Percentiles rank a stretch among this genome's conserved stretches.
Conservation (phyloP, 1,284 basidiomycete species). For the Rhodotorula mucilaginosa region DNA sequence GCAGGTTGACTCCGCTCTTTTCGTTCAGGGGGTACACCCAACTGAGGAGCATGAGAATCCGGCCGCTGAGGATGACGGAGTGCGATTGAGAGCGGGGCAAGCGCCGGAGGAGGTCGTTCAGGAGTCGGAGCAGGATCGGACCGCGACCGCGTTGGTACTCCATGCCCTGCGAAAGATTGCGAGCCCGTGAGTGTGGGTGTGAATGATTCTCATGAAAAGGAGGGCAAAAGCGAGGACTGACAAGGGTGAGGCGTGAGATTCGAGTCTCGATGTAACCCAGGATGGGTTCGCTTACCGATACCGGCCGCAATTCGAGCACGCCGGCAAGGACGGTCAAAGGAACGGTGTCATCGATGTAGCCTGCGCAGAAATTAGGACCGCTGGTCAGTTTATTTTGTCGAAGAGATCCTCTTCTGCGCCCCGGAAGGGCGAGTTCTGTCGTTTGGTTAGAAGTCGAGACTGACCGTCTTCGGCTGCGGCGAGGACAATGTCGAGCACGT, state of each 20-base stretch:
- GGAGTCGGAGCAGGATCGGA: slow-evolving; percentile 72
- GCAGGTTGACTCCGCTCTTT: slow-evolving; percentile 81
- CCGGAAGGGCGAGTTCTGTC: too few species aligned
- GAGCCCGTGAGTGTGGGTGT: neutral
- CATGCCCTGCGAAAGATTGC: slow-evolving; percentile 57
- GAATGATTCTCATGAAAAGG: neutral
- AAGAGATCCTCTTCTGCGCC: slow-evolving; percentile 38
- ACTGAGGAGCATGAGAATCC: slow-evolving; percentile 80
- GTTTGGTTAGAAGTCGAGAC: slow-evolving; percentile 43
- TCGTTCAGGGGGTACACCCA: slow-evolving; percentile 82
- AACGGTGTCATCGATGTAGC: slow-evolving; percentile 51
- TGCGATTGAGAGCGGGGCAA: slow-evolving; percentile 76
- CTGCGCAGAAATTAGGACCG: slow-evolving; percentile 44
- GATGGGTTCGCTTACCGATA: slow-evolving; percentile 72
- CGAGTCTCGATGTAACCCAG: slow-evolving; percentile 79
- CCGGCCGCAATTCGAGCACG: slow-evolving; percentile 74
- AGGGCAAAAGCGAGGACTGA: slow-evolving; percentile 13
- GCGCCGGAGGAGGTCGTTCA: slow-evolving; percentile 80
- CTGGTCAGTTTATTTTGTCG: slow-evolving; percentile 33
- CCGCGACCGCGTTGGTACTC: slow-evolving; percentile 82
- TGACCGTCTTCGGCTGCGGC: slow-evolving; percentile 69
- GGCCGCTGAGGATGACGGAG: slow-evolving; percentile 75
- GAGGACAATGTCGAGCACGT: slow-evolving; percentile 65
- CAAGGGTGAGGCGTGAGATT: slow-evolving; percentile 61
- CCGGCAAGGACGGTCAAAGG: slow-evolving; percentile 68